Evolutionary conservation across 202 grass and related monocot genomes (phyloP).

Genomic region (Panicum virgatum): DNA sequence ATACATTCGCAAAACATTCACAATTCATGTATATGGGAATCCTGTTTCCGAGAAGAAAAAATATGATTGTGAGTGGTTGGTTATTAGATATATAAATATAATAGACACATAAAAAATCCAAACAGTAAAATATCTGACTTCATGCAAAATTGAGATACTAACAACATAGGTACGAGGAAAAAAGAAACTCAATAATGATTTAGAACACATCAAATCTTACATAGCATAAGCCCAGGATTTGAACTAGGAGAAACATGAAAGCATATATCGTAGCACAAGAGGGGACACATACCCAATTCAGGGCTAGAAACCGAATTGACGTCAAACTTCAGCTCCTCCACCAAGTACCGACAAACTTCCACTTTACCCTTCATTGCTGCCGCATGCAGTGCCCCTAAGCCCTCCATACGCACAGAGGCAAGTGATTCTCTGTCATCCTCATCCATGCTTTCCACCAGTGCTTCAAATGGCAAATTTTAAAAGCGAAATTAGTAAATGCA

Average conservation of each 20-base stretch:
- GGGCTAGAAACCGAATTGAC: background rate
- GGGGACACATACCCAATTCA: background rate
- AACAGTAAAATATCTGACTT: background rate
- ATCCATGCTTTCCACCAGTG: conserved; percentile 31
- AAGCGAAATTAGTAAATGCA: background rate
- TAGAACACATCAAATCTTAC: background rate
- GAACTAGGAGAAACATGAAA: background rate
- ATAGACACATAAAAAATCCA: background rate
- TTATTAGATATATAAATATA: background rate
- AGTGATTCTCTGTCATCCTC: conserved; percentile 28
- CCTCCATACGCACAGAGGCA: conserved; percentile 4
- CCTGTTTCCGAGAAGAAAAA: background rate
- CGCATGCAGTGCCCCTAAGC: conserved; percentile 24
- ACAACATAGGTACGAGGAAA: background rate
- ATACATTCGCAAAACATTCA: background rate
- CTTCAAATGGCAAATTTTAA: conserved; percentile 32
- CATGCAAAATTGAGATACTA: background rate
- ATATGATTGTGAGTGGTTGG: background rate
- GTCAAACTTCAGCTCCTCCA: conserved; percentile 41
- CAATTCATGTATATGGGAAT: background rate
- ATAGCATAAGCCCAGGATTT: background rate
- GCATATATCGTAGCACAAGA: background rate
- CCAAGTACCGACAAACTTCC: conserved; percentile 41
- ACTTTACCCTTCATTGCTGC: conserved; percentile 24
- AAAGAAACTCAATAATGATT: background rate